These are phyloP conservation scores for Aspergillus taichungensis DNA, from an alignment of 495 filamentous ascomycete genomes.

Conservation along the genomic window DNA sequence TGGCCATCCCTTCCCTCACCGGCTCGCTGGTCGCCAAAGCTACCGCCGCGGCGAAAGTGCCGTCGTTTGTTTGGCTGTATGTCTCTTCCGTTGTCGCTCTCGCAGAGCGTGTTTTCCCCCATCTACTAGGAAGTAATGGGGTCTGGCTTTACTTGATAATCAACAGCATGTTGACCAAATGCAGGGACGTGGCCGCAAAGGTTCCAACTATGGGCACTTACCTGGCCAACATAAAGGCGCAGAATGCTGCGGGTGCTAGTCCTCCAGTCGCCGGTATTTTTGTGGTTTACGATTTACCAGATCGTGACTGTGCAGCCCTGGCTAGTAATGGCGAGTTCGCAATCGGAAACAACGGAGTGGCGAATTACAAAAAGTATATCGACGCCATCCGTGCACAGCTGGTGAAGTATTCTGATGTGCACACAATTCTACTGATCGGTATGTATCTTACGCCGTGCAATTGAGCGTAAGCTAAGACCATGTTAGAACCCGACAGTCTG, in stretches of 20 bases:
- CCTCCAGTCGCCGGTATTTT: slow-evolving; percentile 44
- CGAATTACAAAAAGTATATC: slow-evolving; percentile 63
- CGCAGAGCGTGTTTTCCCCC: no score
- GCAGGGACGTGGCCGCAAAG: slow-evolving; percentile 49
- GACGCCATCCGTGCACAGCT: slow-evolving; percentile 39
- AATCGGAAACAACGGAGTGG: slow-evolving; percentile 48
- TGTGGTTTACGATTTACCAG: slow-evolving; percentile 71
- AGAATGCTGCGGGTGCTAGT: slow-evolving; percentile 44
- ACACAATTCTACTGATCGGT: slow-evolving; percentile 46
- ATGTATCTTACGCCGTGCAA: slow-evolving; percentile 35
- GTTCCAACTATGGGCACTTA: slow-evolving; percentile 50
- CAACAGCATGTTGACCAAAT: neutral
- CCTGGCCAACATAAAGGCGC: slow-evolving; percentile 45
- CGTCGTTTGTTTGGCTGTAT: slow-evolving; percentile 65
- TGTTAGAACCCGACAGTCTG: slow-evolving; percentile 64
- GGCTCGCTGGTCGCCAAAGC: slow-evolving; percentile 28
- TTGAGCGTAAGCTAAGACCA: slow-evolving; percentile 35
- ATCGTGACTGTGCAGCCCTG: slow-evolving; percentile 68
- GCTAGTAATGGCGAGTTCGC: slow-evolving; percentile 70
- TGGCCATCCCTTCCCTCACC: slow-evolving; percentile 43
- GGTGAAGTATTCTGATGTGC: slow-evolving; percentile 22
- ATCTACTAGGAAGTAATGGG: no score
- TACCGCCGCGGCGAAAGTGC: slow-evolving; percentile 51
- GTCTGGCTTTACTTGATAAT: neutral
- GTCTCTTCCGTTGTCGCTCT: slow-evolving; percentile 3